Evolutionary conservation across 768 basidiomycete genomes (phyloP), one percentile per base, ranked within the genome.

Genomic region (Xerocomellus dryophilus): DNA sequence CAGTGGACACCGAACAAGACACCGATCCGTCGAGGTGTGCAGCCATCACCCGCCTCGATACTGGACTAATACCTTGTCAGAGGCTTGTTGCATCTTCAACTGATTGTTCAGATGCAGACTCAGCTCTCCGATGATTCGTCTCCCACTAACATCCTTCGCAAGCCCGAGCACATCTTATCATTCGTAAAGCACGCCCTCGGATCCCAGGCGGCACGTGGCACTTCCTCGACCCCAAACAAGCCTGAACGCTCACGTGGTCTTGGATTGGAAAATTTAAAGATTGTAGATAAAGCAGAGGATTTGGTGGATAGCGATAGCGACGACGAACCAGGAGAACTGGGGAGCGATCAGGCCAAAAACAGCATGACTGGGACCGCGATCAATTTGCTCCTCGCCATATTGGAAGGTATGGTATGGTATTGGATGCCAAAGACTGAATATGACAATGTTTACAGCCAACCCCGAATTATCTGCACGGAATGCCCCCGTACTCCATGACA

Each of bases 111-210:
- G 61, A 87, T 97, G 77, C 90, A 94, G 66, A 76, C 81, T 2
- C 78, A 83, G 47, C 72, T 92, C 5, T 79, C 84, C 1, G 74
- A 77, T 39, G 78, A 79, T 20, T 76, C 79, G 17, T 71, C 76
- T 15, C 75, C 81, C 0, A 76, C 79, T 4, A 84, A 78, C 55
- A 81, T 94, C 29, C 72, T 85, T 34, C 69, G 57, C 49, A 64
- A 86, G 54, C 88, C 90, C 0, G 78, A 78, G 10, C 84, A 94
- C 52, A 78, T 95, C 10, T 68, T 98, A n/a, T 75, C 80, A 3
- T 97, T 97, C 65, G 77, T 98, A 23, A 87, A 86, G 51, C 84
- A 91, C 54, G 87, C 88, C 1, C 72, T 97, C 5, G 81, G 84
- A 44, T 71, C 82, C 5, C 64, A 69, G 17, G 43, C 34, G 15